phyloP scores from a whole-genome alignment of 495 filamentous ascomycete genomes.

The Neurospora terricola region DNA sequence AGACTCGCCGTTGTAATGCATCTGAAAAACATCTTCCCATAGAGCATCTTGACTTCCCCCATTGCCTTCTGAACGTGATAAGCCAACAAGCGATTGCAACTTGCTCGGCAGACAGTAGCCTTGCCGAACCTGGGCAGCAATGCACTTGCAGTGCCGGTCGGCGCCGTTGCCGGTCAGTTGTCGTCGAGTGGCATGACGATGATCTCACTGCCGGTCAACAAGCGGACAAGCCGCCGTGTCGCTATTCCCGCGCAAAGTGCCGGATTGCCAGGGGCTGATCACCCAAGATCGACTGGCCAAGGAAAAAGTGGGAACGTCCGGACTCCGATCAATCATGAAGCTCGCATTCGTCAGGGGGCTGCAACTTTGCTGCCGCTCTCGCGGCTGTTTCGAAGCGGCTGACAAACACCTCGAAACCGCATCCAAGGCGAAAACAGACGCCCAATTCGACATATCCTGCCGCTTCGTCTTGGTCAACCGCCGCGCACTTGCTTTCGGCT shows the following conservation, averaged over 20 bases:
- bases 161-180: background rate
- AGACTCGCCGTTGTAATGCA: background rate
- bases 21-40: background rate
- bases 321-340: background rate
- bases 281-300: background rate
- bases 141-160: background rate
- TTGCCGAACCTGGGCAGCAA: background rate
- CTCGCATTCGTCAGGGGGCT: background rate
- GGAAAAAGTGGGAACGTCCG: background rate
- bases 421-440: background rate
- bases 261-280: background rate
- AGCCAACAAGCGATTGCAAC: background rate
- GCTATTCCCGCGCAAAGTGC: background rate
- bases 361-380: background rate
- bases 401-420: background rate
- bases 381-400: background rate
- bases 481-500: background rate
- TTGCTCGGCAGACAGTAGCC: background rate
- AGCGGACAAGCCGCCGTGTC: background rate
- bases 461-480: background rate
- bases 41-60: background rate
- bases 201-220: background rate
- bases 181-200: background rate
- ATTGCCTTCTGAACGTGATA: background rate
- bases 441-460: background rate